Evolutionary conservation across 2,329 filamentous ascomycete species (phyloP).

Genomic region (Neodidymelliopsis sp.): DNA sequence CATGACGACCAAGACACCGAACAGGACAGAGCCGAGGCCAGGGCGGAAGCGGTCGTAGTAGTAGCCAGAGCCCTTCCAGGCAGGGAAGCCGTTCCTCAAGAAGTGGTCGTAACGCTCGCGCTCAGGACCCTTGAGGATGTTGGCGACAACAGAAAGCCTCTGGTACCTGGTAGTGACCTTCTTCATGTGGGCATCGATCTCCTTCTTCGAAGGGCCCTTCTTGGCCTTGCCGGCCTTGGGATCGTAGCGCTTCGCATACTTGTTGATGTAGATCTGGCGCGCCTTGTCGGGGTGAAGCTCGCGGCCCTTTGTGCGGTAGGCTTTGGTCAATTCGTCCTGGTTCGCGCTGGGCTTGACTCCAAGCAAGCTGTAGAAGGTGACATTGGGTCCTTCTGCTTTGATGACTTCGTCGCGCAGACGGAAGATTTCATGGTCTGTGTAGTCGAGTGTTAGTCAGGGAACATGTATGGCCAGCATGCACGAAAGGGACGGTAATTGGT

Average conservation of each 20-base stretch:
- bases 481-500: constrained; percentile 8
- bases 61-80: constrained; percentile 97
- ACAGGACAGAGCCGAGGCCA: constrained; percentile 82
- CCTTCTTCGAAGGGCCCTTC: constrained; percentile 75
- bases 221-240: constrained; percentile 63
- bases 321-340: constrained; percentile 90
- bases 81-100: constrained; percentile 88
- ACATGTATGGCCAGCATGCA: constrained; percentile 3
- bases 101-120: constrained; percentile 96
- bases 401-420: constrained; percentile 87
- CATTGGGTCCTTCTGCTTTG: constrained; percentile 74
- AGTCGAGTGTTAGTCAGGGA: constrained; percentile 29
- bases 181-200: constrained; percentile 82
- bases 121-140: constrained; percentile 81
- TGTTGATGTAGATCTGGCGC: constrained; percentile 79
- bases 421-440: constrained; percentile 94
- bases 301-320: constrained; percentile 87
- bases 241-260: constrained; percentile 62
- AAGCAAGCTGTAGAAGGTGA: constrained; percentile 94
- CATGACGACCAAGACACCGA: constrained; percentile 80
- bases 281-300: constrained; percentile 95
- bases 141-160: constrained; percentile 81
- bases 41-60: constrained; percentile 96
- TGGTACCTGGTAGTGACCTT: constrained; percentile 83
- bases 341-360: constrained; percentile 76